A percentile compares a stretch with the other conserved stretches of the same genome.
These are phyloP conservation scores for Xylariaceae sp. DNA, from an alignment of 2,329 filamentous ascomycete species.

Conservation along the genomic window DNA sequence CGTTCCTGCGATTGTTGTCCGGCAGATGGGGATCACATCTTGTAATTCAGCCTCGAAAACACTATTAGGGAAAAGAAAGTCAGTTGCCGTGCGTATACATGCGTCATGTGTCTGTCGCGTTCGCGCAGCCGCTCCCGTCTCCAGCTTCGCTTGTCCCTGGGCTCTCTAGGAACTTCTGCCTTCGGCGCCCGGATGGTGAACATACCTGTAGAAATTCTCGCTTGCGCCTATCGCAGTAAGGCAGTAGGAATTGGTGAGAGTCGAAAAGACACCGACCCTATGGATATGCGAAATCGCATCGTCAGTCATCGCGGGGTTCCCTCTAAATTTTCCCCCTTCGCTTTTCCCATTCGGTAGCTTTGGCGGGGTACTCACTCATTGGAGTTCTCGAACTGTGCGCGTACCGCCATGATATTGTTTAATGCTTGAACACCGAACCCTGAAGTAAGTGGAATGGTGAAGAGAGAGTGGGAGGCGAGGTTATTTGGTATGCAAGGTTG, in stretches of 20 bases:
- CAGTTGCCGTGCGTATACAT: slow-evolving; percentile 15
- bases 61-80: slow-evolving; percentile 52
- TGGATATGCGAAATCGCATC: slow-evolving; percentile 13
- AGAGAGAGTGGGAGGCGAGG: neutral
- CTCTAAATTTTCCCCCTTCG: neutral
- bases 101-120: neutral
- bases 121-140: neutral
- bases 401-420: slow-evolving; percentile 64
- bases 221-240: slow-evolving; percentile 93
- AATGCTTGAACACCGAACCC: slow-evolving; percentile 31
- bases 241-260: slow-evolving; percentile 96
- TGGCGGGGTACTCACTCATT: slow-evolving; percentile 73
- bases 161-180: no score
- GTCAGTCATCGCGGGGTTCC: slow-evolving; percentile 33
- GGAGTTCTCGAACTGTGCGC: slow-evolving; percentile 85
- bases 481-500: neutral
- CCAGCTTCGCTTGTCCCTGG: neutral
- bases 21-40: slow-evolving; percentile 96
- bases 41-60: slow-evolving; percentile 97
- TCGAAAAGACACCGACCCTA: slow-evolving; percentile 95
- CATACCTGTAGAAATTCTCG: slow-evolving; percentile 95
- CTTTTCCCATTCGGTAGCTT: slow-evolving; percentile 22
- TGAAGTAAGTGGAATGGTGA: slow-evolving; percentile 30
- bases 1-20: slow-evolving; percentile 95
- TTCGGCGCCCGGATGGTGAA: slow-evolving; percentile 4